Percentiles rank a stretch among this genome's conserved stretches.
Conservation (phyloP, 2,329 filamentous ascomycete species). For the Colletotrichum nymphaeae region DNA sequence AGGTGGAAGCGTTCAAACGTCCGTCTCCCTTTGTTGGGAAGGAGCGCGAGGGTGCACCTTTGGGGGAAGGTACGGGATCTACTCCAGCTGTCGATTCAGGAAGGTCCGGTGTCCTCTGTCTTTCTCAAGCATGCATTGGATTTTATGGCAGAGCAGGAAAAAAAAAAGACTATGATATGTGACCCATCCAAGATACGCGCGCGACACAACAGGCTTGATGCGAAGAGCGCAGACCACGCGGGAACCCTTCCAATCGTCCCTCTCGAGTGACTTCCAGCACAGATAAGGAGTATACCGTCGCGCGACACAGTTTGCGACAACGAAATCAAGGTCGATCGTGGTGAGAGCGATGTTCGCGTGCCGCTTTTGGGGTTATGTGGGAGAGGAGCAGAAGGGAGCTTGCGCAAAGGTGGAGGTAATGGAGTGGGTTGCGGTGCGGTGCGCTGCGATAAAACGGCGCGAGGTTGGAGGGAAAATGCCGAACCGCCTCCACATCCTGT, state of each 20-base stretch:
- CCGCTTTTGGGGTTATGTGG: conserved; percentile 26
- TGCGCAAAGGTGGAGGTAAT: conserved; percentile 36
- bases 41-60: conserved; percentile 9
- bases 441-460: conserved; percentile 34
- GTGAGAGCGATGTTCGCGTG: conserved; percentile 22
- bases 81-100: conserved; percentile 18
- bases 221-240: conserved; percentile 13
- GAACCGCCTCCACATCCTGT: conserved; percentile 23
- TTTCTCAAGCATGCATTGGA: conserved; percentile 33
- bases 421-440: conserved; percentile 28
- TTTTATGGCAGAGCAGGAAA: conserved; percentile 29
- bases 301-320: conserved; percentile 21
- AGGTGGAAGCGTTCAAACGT: conserved; percentile 2
- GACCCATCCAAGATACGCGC: conserved; percentile 33
- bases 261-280: conserved; percentile 9
- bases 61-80: conserved; percentile 4
- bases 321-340: neutral
- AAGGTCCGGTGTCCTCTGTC: conserved; percentile 13
- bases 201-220: conserved; percentile 21
- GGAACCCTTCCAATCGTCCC: conserved; percentile 18
- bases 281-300: neutral
- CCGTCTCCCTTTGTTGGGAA: conserved; percentile 25
- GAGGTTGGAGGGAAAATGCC: conserved; percentile 36
- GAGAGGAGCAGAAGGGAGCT: conserved; percentile 25
- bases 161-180: conserved; percentile 34